Base-by-base conservation (phyloP, 2,329 filamentous ascomycete genomes). In the Apiospora malaysiana region DNA sequence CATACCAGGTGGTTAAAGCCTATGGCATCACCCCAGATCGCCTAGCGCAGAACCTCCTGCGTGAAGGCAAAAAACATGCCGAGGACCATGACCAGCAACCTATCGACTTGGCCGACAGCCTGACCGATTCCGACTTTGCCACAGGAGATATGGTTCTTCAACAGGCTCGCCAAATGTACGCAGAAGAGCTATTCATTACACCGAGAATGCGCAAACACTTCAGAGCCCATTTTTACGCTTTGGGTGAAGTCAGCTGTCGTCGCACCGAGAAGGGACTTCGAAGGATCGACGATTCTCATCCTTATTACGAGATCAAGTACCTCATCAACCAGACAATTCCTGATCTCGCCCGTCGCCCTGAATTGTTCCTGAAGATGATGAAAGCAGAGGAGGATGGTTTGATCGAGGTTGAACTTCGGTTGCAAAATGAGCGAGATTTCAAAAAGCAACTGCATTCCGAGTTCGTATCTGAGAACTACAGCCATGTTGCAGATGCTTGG, bases 291-390 rank as follows among this genome's bases (percentile, higher is more conserved):
- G 95, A 98, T 73, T 91, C 96, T 32, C 95, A 98, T 78, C 94
- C 94, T 0, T 98, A 97, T 81, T 98, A 98, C 79, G 96, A 98
- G 81, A 94, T 99, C 85, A 97, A 99, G 82, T 99, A 99, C 77
- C 87, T 99, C 25, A 91, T 94, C 74, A 94, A 96, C 76, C 95
- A 98, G 81, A 93, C 93, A 9, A 92, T 98, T 72, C 85, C 86
- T 56, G 93, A 96, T 75, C 89, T 98, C 71, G 92, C 94, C 2
- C 90, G 91, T 69, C 91, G 93, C 69, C 96, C 96, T 1, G 95
- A 98, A 74, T 86, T 97, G 37, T 99, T 96, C 80, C 84, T 99
- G 70, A 95, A 97, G 83, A 99, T 99, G 96, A 90, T 98, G 81
- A 97, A 94, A 80, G 96, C 96, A 1, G 96, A 99, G 81, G 93